Evolutionary conservation across 768 basidiomycete genomes (phyloP), one percentile per base, ranked within the genome.

Genomic region (Agrocybe praecox): DNA sequence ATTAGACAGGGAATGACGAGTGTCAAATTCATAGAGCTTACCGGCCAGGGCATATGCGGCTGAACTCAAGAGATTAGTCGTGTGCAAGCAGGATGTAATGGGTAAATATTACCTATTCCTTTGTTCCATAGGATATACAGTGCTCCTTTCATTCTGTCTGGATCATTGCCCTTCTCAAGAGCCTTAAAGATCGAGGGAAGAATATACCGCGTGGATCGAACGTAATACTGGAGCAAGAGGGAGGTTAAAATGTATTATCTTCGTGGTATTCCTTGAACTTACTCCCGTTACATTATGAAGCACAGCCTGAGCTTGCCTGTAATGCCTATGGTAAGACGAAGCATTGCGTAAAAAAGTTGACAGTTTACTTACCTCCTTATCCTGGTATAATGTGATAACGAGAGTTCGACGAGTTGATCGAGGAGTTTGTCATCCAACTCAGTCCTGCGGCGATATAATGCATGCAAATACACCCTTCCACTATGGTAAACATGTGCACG

Each of bases 81-180:
- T 47, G 42, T 42, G 44, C 55, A 22, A 49, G 14, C 22, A 26
- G 48, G 55, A 18, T 10, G 43, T 17, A 58, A 17, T 14, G 34
- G 58, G 11, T 33, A 21, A 52, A 53, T 61, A 82, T 44, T 59
- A 89, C 89, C 80, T 52, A 80, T 86, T 26, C 83, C 86, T 70
- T 89, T 90, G 63, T 88, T 86, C 74, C 85, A 85, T 10, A 92
- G 71, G 18, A 91, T 78, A 67, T 94, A 95, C 40, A 96, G 76
- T 17, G 93, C 94, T 8, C 96, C 96, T 74, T 98, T 98, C 87
- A 97, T 96, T 22, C 89, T 81, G 71, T 98, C 95, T 10, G 94
- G 90, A 66, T 96, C 93, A 55, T 83, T 87, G 6, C 90, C 94
- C 65, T 85, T 88, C 53, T 72, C 72, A 48, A 92, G 72, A 5